A percentile compares a stretch with the other conserved stretches of the same genome.
These are phyloP conservation scores for Berberis vulgaris DNA, from an alignment of 164 flowering plant genomes.

Conservation along the genomic window DNA sequence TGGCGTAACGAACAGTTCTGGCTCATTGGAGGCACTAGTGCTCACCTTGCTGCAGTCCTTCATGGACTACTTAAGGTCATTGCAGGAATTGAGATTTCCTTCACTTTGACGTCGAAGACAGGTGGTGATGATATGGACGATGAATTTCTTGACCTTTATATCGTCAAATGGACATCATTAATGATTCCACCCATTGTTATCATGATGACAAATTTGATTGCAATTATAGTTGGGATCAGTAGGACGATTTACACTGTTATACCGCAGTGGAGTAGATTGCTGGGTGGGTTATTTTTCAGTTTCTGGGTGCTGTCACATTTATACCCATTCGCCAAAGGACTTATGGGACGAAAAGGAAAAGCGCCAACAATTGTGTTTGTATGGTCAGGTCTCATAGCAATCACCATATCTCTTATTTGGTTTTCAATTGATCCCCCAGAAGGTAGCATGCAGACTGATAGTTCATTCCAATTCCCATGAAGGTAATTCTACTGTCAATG, in stretches of 20 bases:
- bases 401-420: conserved; percentile 80
- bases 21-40: conserved; percentile 88
- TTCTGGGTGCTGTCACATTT: conserved; percentile 87
- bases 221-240: conserved; percentile 55
- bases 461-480: conserved; percentile 61
- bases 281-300: conserved; percentile 87
- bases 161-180: conserved; percentile 69
- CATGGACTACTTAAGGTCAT: conserved; percentile 79
- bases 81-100: conserved; percentile 83
- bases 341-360: conserved; percentile 83
- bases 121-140: conserved; percentile 59
- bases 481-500: background rate
- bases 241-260: conserved; percentile 52
- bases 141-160: conserved; percentile 66
- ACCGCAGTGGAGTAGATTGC: conserved; percentile 68
- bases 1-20: conserved; percentile 93
- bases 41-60: conserved; percentile 81
- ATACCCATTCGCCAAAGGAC: conserved; percentile 81
- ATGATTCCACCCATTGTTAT: conserved; percentile 79
- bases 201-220: conserved; percentile 64
- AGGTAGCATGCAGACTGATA: conserved; percentile 39
- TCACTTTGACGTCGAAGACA: conserved; percentile 75
- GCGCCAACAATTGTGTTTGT: conserved; percentile 78
- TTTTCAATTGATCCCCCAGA: conserved; percentile 66
- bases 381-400: conserved; percentile 85